phyloP scores from a whole-genome alignment of 257 asterid genomes.

The Osmanthus fragrans region DNA sequence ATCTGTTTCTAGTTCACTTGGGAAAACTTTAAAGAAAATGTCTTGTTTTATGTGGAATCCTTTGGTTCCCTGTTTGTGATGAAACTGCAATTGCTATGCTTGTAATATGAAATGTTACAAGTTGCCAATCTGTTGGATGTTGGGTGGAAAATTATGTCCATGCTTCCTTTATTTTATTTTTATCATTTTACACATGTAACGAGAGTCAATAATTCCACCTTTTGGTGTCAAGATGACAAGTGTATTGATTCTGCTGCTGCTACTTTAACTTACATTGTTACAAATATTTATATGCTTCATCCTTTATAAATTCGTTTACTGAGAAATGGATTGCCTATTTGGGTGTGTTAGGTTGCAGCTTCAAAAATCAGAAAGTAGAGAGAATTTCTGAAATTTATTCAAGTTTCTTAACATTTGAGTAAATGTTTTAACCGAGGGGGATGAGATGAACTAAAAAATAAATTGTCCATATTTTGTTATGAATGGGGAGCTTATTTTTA shows the following conservation, averaged over 20 bases:
- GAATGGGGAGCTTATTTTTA: not conserved
- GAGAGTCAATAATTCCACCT: not conserved
- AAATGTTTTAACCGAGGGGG: not conserved
- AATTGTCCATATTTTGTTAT: not conserved
- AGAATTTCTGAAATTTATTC: not conserved
- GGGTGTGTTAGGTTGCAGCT: not conserved
- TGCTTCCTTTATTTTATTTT: not conserved
- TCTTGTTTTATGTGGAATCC: not conserved
- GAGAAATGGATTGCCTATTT: not conserved
- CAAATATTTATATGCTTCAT: not conserved
- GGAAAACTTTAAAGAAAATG: not conserved
- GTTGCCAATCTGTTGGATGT: not conserved
- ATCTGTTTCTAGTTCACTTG: not conserved
- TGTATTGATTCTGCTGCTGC: not conserved
- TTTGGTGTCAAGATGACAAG: not conserved
- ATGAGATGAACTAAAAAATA: not conserved
- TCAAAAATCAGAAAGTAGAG: not conserved
- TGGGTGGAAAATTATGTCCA: not conserved
- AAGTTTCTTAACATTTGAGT: not conserved
- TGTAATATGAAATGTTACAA: not conserved
- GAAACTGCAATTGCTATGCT: not conserved
- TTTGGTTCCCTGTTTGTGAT: not conserved
- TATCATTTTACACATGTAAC: not conserved
- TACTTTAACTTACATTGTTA: not conserved
- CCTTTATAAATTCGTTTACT: not conserved